These are phyloP conservation scores for Picochlorum sp. DNA, from an alignment of 139 green algal genomes.

Conservation along the genomic window DNA sequence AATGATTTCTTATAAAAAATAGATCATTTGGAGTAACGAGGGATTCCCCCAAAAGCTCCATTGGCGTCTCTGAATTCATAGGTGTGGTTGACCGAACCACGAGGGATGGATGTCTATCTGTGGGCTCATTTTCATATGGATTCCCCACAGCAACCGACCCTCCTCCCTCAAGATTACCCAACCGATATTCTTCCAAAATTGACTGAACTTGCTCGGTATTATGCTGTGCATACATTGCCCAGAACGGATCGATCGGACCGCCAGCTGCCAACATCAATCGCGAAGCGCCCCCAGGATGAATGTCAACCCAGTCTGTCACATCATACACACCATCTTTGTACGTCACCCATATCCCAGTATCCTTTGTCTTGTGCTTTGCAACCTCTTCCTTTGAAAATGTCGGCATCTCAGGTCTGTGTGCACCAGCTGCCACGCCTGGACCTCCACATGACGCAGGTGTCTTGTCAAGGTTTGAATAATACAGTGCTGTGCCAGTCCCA, in stretches of 20 bases:
- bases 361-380: conserved; percentile 53
- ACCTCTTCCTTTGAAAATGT: conserved; percentile 58
- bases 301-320: conserved; percentile 50
- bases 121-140: conserved; percentile 68
- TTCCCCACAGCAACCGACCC: conserved; percentile 25
- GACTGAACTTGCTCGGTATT: conserved; percentile 45
- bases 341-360: conserved; percentile 76
- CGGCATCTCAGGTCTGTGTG: background rate
- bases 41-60: conserved; percentile 40
- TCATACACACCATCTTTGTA: conserved; percentile 85
- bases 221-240: conserved; percentile 81
- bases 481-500: no score
- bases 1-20: conserved; percentile 81
- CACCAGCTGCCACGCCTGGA: background rate
- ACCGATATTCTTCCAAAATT: conserved; percentile 69
- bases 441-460: background rate
- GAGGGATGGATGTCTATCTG: conserved; percentile 46
- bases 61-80: conserved; percentile 77
- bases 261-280: conserved; percentile 82
- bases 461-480: no score
- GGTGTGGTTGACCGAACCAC: conserved; percentile 52
- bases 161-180: conserved; percentile 53
- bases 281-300: conserved; percentile 44
- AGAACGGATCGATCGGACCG: conserved; percentile 78
- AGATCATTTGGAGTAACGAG: conserved; percentile 67